Conservation (phyloP, 1,284 basidiomycete species). For the Irpex sp. region DNA sequence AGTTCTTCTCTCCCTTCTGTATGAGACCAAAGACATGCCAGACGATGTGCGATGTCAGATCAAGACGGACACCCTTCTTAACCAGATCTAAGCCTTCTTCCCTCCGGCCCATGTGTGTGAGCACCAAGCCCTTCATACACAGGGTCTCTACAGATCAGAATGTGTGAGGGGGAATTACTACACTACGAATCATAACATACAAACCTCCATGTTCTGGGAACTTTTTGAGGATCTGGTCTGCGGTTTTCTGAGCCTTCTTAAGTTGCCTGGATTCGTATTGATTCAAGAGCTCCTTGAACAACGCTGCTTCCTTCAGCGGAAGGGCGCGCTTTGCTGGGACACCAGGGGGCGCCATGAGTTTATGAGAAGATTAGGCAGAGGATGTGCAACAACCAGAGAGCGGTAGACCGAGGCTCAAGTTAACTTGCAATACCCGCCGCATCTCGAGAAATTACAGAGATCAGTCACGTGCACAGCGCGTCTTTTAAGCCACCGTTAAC, state of each 20-base stretch:
- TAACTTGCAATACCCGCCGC: neutral
- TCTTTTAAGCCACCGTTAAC: neutral
- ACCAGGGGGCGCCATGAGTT: conserved; percentile 29
- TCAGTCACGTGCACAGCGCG: neutral
- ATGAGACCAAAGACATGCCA: conserved; percentile 98
- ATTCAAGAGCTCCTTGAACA: conserved; percentile 89
- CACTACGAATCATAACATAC: conserved; percentile 15
- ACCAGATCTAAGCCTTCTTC: conserved; percentile 86
- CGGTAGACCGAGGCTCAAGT: neutral
- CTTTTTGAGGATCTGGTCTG: conserved; percentile 94
- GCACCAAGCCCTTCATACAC: conserved; percentile 90
- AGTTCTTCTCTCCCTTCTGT: conserved; percentile 89
- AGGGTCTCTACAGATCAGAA: conserved; percentile 67
- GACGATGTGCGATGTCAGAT: conserved; percentile 92
- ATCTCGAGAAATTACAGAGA: neutral
- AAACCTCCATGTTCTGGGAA: conserved; percentile 92
- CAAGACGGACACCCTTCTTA: conserved; percentile 83
- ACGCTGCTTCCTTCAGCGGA: conserved; percentile 78
- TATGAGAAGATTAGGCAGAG: neutral
- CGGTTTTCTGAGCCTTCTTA: conserved; percentile 88
- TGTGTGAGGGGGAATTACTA: neutral
- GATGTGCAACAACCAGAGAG: neutral
- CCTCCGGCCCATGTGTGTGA: conserved; percentile 81
- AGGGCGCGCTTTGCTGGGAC: conserved; percentile 47
- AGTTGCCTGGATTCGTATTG: conserved; percentile 90